Conservation (phyloP, 75 land plant species). For the Picea glauca region DNA sequence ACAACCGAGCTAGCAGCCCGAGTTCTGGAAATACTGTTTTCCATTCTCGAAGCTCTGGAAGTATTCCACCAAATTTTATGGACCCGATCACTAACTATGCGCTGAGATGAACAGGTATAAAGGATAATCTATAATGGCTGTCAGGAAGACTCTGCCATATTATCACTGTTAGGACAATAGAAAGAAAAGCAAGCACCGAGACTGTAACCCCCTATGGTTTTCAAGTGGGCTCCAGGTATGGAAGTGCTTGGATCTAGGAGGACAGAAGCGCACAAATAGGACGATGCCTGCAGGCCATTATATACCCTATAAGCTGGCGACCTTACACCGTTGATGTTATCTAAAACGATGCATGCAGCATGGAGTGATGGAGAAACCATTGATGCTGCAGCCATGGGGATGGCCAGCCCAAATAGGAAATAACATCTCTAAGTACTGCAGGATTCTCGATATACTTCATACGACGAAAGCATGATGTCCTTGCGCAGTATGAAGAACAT, state of each 20-base stretch:
- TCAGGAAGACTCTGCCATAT: too few relatives aligned
- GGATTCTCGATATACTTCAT: not conserved
- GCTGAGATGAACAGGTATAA: too few relatives aligned
- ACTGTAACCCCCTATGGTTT: too few relatives aligned
- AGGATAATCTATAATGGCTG: too few relatives aligned
- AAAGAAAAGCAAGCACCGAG: not conserved
- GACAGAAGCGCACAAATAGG: not conserved
- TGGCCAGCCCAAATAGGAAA: not conserved
- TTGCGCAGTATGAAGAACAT: too few relatives aligned
- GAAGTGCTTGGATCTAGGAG: not conserved
- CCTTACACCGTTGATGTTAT: not conserved
- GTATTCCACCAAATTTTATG: not conserved
- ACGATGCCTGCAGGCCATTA: not conserved
- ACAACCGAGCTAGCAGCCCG: not conserved
- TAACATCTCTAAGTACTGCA: not conserved
- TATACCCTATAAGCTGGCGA: not conserved
- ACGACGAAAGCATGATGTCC: not conserved
- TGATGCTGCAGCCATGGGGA: not conserved
- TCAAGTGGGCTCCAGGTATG: conserved; percentile 1
- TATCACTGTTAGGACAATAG: too few relatives aligned
- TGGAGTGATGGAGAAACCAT: not conserved
- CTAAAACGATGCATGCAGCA: conserved; percentile 3
- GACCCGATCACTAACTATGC: not conserved
- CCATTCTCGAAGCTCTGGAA: not conserved
- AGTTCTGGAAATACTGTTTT: not conserved